phyloP scores from a whole-genome alignment of 495 filamentous ascomycete genomes.

The Xylaria sp. region DNA sequence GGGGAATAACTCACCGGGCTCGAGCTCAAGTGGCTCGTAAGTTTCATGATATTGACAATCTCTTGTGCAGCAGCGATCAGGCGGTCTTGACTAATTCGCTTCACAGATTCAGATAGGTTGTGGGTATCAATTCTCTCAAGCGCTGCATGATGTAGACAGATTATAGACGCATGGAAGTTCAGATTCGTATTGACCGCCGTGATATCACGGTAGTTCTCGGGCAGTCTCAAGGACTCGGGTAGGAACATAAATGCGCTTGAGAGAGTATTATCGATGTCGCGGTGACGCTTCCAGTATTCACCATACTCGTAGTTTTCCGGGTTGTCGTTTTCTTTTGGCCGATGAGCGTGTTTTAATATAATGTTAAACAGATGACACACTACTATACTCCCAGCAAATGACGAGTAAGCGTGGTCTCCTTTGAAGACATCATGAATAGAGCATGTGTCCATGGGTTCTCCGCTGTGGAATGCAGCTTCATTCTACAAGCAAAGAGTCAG shows the following conservation, averaged over 20 bases:
- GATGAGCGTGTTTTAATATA: slow-evolving; percentile 52
- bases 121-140: slow-evolving; percentile 49
- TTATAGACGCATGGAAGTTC: slow-evolving; percentile 52
- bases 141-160: slow-evolving; percentile 53
- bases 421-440: slow-evolving; percentile 47
- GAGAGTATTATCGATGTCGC: slow-evolving; percentile 54
- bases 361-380: slow-evolving; percentile 50
- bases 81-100: slow-evolving; percentile 42
- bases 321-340: slow-evolving; percentile 45
- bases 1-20: slow-evolving; percentile 32
- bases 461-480: slow-evolving; percentile 49
- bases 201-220: slow-evolving; percentile 44
- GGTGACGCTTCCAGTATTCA: slow-evolving; percentile 54
- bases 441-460: slow-evolving; percentile 42
- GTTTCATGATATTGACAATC: slow-evolving; percentile 52
- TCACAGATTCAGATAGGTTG: slow-evolving; percentile 41
- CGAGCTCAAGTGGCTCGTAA: slow-evolving; percentile 40
- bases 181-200: slow-evolving; percentile 52
- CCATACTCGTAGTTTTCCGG: slow-evolving; percentile 50
- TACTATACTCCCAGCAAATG: slow-evolving; percentile 48
- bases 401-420: slow-evolving; percentile 45
- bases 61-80: slow-evolving; percentile 49
- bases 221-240: slow-evolving; percentile 49
- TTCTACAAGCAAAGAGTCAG: slow-evolving; percentile 34
- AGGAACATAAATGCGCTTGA: slow-evolving; percentile 56